phyloP scores from a whole-genome alignment of 192 early-diverging fungal species.

The Mortierella hygrophila region DNA sequence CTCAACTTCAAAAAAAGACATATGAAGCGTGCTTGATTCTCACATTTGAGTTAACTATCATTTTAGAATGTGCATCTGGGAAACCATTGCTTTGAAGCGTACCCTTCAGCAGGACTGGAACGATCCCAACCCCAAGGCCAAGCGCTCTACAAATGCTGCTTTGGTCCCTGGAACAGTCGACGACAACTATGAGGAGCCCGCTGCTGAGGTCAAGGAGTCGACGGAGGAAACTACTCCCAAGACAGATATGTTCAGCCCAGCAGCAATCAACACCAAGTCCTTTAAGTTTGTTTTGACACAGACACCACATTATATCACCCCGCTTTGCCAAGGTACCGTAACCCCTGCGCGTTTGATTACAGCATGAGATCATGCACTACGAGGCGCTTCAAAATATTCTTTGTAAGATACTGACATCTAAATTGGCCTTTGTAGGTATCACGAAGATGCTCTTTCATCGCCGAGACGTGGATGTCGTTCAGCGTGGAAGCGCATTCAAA shows the following conservation, averaged over 20 bases:
- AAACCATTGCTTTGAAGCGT: constrained; percentile 70
- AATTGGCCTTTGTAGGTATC: constrained; percentile 53
- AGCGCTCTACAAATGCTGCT: constrained; percentile 29
- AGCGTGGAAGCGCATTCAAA: constrained; percentile 64
- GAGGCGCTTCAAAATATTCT: neutral
- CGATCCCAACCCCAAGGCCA: constrained; percentile 57
- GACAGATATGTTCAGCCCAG: constrained; percentile 65
- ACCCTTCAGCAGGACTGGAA: constrained; percentile 76
- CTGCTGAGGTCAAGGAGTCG: constrained; percentile 21
- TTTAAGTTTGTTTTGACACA: constrained; percentile 75
- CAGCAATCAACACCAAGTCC: constrained; percentile 72
- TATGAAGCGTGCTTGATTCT: neutral
- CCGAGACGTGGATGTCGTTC: constrained; percentile 60
- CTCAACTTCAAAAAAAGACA: neutral
- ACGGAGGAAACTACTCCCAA: constrained; percentile 11
- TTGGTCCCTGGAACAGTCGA: constrained; percentile 52
- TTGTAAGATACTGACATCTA: neutral
- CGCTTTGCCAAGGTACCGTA: constrained; percentile 74
- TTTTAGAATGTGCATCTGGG: constrained; percentile 71
- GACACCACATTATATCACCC: constrained; percentile 72
- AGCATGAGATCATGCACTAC: neutral
- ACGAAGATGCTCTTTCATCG: constrained; percentile 71
- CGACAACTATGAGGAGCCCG: constrained; percentile 33
- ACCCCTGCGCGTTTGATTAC: neutral
- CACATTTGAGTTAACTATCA: neutral